Evolutionary conservation across 805 yeast species (phyloP).

Genomic region (Suhomyces pyralidae): DNA sequence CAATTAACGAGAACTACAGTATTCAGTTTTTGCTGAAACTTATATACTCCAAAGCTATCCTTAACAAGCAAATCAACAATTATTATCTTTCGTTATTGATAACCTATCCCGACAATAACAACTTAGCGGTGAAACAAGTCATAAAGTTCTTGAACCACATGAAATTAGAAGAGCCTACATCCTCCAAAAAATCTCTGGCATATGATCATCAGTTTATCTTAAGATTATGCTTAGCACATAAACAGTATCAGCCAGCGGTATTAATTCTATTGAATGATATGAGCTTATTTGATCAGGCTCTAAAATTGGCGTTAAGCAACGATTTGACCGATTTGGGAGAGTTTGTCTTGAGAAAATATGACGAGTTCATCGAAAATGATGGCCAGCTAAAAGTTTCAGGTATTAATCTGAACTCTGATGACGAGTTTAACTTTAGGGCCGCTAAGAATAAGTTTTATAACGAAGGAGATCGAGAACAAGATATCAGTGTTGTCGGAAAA

Average conservation of each 20-base stretch:
- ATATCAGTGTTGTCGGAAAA: constrained; percentile 28
- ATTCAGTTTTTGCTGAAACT: constrained; percentile 60
- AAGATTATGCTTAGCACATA: constrained; percentile 62
- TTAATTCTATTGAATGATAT: constrained; percentile 63
- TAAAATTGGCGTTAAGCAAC: constrained; percentile 64
- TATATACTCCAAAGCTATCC: constrained; percentile 36
- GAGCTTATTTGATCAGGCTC: constrained; percentile 75
- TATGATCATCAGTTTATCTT: constrained; percentile 75
- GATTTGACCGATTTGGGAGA: constrained; percentile 55
- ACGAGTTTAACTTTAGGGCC: constrained; percentile 1
- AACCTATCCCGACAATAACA: constrained; percentile 26
- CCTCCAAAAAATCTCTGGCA: constrained; percentile 9
- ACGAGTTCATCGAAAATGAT: constrained; percentile 17
- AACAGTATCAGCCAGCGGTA: constrained; percentile 64
- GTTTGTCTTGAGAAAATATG: constrained; percentile 32
- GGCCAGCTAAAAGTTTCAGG: constrained; percentile 7
- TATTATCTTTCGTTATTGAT: constrained; percentile 67
- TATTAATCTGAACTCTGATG: background rate
- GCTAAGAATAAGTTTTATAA: background rate
- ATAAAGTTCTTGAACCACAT: constrained; percentile 27
- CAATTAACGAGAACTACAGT: constrained; percentile 56
- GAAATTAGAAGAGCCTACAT: constrained; percentile 14
- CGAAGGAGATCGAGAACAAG: constrained; percentile 35
- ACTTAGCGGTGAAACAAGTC: constrained; percentile 28
- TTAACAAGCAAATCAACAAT: constrained; percentile 56